Evolutionary conservation across 2,329 filamentous ascomycete species (phyloP), one percentile per base, ranked within the genome.

Genomic region (Sarocladium brachiariae): DNA sequence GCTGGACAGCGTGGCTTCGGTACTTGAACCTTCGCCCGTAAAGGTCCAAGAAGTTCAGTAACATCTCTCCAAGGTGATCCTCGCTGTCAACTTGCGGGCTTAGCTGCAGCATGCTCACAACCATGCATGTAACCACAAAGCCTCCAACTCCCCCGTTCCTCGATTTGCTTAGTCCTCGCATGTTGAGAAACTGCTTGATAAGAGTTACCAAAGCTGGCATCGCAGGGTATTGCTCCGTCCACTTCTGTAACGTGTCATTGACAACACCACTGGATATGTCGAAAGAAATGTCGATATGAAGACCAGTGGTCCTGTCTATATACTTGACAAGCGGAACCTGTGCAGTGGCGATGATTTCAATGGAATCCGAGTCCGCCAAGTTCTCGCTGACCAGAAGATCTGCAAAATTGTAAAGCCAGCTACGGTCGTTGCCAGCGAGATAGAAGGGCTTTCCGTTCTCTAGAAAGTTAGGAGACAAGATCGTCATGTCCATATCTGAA

Each of bases 311-410:
- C 50, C 71, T 75, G 62, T 99, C 93, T 38, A 89, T 77, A 61
- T 88, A 97, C 66, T 99, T 99, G 68, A 97, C 81, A 50, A 99
- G 81, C 0, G 93, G 93, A 2, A 99, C 91, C 59, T 87, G 89
- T 18, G 93, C 91, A 56, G 76, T 74, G 1, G 77, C 61, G 57
- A 99, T 89, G 27, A 86, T 75, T 57, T 87, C 78, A 25, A 90
- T 74, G 2, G 80, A 75, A 7, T 75, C 70, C 1, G 71, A 62
- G 14, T 78, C 72, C 1, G 84, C 78, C 16, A 95, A 72, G 2
- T 74, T 69, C 19, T 76, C 68, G 2, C 65, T 64, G 23, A 74
- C 66, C 2, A 96, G 70, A 50, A 83, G 78, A 6, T 66, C 68
- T n/a, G 74, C 71, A 57, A 95, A 84, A 46, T 74, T 76, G 53